Evolutionary conservation across 768 basidiomycete species (phyloP).

Genomic region (Lentinula guzmanii): DNA sequence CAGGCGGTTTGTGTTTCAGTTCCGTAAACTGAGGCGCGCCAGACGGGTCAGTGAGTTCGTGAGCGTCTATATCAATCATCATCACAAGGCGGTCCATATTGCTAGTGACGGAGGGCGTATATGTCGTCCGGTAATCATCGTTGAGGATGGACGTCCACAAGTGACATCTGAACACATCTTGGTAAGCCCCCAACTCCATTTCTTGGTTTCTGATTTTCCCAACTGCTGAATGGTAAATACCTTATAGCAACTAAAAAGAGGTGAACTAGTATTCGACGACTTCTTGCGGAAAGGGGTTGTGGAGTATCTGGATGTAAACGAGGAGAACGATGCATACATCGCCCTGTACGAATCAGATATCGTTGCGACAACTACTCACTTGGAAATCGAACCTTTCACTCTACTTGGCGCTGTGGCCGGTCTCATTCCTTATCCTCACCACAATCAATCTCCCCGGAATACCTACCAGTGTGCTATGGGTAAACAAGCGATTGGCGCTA

Average conservation of each 20-base stretch:
- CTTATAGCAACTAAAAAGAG: slow-evolving; percentile 70
- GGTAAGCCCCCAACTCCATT: slow-evolving; percentile 35
- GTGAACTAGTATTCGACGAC: slow-evolving; percentile 81
- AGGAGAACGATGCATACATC: slow-evolving; percentile 97
- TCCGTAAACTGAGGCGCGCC: slow-evolving; percentile 88
- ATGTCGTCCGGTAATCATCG: slow-evolving; percentile 96
- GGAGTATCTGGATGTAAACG: slow-evolving; percentile 98
- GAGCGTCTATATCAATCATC: slow-evolving; percentile 92
- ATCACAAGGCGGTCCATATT: slow-evolving; percentile 92
- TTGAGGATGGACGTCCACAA: slow-evolving; percentile 71
- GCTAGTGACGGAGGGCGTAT: slow-evolving; percentile 97
- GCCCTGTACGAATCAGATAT: slow-evolving; percentile 92
- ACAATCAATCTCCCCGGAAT: slow-evolving; percentile 98
- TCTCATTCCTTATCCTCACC: slow-evolving; percentile 97
- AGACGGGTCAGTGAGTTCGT: slow-evolving; percentile 95
- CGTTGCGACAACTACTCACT: slow-evolving; percentile 77
- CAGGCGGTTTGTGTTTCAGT: slow-evolving; percentile 78
- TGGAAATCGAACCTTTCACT: slow-evolving; percentile 99
- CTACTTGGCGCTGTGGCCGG: slow-evolving; percentile 96
- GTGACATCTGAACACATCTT: slow-evolving; percentile 77
- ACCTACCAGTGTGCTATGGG: slow-evolving; percentile 99
- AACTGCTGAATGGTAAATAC: neutral
- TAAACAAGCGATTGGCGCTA: slow-evolving; percentile 98
- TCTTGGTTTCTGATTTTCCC: neutral
- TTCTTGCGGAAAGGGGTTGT: slow-evolving; percentile 90